phyloP scores from a whole-genome alignment of 129 eudicot genomes.

The Daucus carota region DH1_v3.0 NC_030381.2:5079501-5080000 shows the following conservation, averaged over 20 bases:
- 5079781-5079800: conserved; percentile 4
- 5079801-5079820: neutral
- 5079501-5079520: neutral
- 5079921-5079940: neutral
- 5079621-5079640: neutral
- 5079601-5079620: neutral
- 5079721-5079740: conserved; percentile 4
- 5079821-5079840: neutral
- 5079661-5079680: neutral
- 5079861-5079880: neutral
- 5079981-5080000: neutral
- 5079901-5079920: neutral
- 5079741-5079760: neutral
- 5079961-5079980: neutral
- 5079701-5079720: neutral
- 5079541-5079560: neutral
- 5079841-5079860: neutral
- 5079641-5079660: neutral
- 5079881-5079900: neutral
- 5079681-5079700: conserved; percentile 11
- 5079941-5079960: neutral
- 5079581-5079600: conserved; percentile 9
- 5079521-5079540: neutral
- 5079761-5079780: neutral
- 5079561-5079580: conserved; percentile 6